Percentiles rank a stretch among this genome's conserved stretches.
Conservation (phyloP, 225 moss, liverwort and hornwort species). For the Pleurozium schreberi region DNA sequence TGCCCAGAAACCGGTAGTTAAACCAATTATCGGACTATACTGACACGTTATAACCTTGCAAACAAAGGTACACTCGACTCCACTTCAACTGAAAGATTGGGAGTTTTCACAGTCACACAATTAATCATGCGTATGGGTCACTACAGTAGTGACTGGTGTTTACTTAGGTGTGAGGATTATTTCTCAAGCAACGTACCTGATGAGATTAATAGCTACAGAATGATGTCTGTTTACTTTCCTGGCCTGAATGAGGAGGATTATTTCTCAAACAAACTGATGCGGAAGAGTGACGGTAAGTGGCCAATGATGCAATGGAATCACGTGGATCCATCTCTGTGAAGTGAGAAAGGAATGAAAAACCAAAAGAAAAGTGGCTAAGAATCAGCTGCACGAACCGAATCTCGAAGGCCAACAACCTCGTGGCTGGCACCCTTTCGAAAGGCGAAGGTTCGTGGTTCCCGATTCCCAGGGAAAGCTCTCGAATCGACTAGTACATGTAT, state of each 20-base stretch:
- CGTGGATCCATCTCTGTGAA: neutral
- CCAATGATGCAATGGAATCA: neutral
- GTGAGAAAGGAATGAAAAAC: neutral
- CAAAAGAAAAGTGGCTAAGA: neutral
- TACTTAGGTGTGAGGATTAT: neutral
- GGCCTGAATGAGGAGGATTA: neutral
- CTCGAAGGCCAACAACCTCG: neutral
- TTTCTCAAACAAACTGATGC: neutral
- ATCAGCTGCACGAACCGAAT: neutral
- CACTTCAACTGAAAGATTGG: neutral
- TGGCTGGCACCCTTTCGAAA: neutral
- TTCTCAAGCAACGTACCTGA: neutral
- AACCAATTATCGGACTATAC: neutral
- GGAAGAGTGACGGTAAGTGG: neutral
- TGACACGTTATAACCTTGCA: neutral
- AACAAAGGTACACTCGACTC: neutral
- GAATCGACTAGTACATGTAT: constrained; percentile 2
- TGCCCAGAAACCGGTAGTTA: neutral
- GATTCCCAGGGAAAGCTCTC: neutral
- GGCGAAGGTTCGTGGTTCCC: neutral
- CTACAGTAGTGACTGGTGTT: neutral
- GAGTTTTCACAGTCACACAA: neutral
- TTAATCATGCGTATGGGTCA: neutral
- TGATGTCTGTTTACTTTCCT: neutral
- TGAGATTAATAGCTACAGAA: neutral